Percentiles rank a stretch among this genome's conserved stretches.
phyloP scores from a whole-genome alignment of 345 rosid genomes.

The Rhodamnia argentea region DNA sequence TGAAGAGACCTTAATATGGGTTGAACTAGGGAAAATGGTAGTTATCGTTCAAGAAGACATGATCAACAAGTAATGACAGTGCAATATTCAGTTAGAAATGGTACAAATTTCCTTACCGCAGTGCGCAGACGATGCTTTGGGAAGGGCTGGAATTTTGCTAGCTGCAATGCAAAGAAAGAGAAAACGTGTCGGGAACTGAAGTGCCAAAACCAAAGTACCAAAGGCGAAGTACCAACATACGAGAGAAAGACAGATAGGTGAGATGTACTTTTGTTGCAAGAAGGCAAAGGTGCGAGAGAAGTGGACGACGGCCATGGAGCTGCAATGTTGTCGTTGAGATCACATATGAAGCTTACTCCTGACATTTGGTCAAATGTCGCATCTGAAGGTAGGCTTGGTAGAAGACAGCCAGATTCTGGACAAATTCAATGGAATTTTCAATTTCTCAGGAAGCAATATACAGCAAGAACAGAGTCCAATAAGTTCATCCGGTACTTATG shows the following conservation, averaged over 20 bases:
- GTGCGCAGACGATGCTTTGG: slow-evolving; percentile 38
- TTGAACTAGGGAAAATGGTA: not conserved
- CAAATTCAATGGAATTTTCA: not conserved
- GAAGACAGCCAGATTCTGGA: slow-evolving; percentile 47
- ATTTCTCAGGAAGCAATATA: not conserved
- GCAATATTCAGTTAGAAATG: not conserved
- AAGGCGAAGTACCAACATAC: not conserved
- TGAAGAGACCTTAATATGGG: not conserved
- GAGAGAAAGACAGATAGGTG: not conserved
- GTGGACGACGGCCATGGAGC: slow-evolving; percentile 47
- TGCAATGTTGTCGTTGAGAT: slow-evolving; percentile 51
- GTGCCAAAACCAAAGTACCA: not conserved
- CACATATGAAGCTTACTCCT: slow-evolving; percentile 51
- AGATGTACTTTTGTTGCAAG: slow-evolving; percentile 43
- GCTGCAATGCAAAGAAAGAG: slow-evolving; percentile 20
- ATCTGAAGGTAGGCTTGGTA: slow-evolving; percentile 53
- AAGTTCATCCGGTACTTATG: not conserved
- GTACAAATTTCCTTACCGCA: slow-evolving; percentile 9
- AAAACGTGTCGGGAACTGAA: not conserved
- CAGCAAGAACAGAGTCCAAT: not conserved
- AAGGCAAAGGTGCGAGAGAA: slow-evolving; percentile 16
- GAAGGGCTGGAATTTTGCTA: slow-evolving; percentile 41
- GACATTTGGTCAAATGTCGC: slow-evolving; percentile 34
- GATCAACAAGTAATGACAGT: not conserved
- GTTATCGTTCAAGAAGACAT: not conserved